phyloP scores from a whole-genome alignment of 805 yeast genomes.

The Starmerella gropengiesseri region DNA sequence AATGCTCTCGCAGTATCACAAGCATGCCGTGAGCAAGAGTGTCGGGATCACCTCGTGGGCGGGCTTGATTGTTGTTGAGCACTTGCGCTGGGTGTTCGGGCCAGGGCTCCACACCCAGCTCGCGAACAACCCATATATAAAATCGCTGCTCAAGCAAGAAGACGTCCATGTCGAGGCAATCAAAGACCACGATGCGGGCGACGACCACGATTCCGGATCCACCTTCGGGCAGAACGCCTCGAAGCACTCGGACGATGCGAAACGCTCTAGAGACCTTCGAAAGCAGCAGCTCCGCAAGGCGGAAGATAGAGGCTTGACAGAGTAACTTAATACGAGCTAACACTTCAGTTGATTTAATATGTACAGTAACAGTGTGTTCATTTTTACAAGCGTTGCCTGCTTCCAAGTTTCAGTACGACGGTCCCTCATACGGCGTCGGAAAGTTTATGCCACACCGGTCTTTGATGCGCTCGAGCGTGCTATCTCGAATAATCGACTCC shows the following conservation, averaged over 20 bases:
- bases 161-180: conserved; percentile 17
- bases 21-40: conserved; percentile 16
- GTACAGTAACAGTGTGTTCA: not conserved
- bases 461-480: conserved; percentile 13
- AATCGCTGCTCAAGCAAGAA: conserved; percentile 19
- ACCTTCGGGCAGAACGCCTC: not conserved
- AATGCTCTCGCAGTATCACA: conserved; percentile 17
- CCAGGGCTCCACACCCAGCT: conserved; percentile 30
- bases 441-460: conserved; percentile 17
- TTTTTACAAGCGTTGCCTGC: not conserved
- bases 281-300: conserved; percentile 18
- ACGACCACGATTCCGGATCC: not conserved
- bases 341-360: not conserved
- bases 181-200: not conserved
- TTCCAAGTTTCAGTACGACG: no score
- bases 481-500: conserved; percentile 19
- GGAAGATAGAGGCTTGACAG: conserved; percentile 10
- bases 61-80: conserved; percentile 28
- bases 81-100: conserved; percentile 31
- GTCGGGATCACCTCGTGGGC: conserved; percentile 29
- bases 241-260: conserved; percentile 4
- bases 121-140: conserved; percentile 28
- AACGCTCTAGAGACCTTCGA: conserved; percentile 14
- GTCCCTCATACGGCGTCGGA: conserved; percentile 1
- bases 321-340: not conserved